Conservation (phyloP, 2,329 filamentous ascomycete genomes). For the Verticillium isaacii region DNA sequence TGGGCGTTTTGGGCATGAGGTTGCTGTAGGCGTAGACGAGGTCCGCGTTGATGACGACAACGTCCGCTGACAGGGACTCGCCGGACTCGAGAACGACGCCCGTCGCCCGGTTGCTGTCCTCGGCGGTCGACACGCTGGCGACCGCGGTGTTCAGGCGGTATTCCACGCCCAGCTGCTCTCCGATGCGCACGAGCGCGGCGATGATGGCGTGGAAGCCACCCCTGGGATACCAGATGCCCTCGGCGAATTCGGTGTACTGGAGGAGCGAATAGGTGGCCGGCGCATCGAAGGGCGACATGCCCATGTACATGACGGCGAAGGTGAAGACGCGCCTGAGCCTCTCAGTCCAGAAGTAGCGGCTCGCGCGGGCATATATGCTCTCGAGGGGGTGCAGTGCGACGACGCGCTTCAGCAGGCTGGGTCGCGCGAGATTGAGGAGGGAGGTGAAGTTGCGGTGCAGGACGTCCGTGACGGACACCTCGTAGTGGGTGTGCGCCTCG, state of each 20-base stretch:
- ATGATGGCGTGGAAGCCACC: constrained; percentile 67
- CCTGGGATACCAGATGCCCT: constrained; percentile 72
- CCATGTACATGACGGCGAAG: constrained; percentile 80
- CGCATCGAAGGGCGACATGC: constrained; percentile 73
- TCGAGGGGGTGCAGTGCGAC: constrained; percentile 65
- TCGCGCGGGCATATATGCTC: constrained; percentile 61
- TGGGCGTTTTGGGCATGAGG: constrained; percentile 48
- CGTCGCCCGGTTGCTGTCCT: constrained; percentile 45
- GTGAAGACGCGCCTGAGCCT: constrained; percentile 67
- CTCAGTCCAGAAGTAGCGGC: constrained; percentile 66
- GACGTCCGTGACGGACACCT: constrained; percentile 61
- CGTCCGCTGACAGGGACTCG: constrained; percentile 55
- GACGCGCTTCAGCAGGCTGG: constrained; percentile 53
- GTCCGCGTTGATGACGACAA: constrained; percentile 69
- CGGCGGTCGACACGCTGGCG: constrained; percentile 44
- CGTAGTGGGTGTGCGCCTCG: constrained; percentile 67
- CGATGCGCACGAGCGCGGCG: constrained; percentile 58
- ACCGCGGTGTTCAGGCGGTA: constrained; percentile 59
- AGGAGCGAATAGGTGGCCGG: constrained; percentile 69
- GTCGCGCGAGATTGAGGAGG: constrained; percentile 51
- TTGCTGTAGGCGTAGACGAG: constrained; percentile 71
- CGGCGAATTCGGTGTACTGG: constrained; percentile 70
- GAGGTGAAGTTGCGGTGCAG: constrained; percentile 63
- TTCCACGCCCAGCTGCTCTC: constrained; percentile 55
- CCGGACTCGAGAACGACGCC: constrained; percentile 57